phyloP scores from a whole-genome alignment of 2,329 filamentous ascomycete genomes.

The Talaromyces pinophilus region DNA sequence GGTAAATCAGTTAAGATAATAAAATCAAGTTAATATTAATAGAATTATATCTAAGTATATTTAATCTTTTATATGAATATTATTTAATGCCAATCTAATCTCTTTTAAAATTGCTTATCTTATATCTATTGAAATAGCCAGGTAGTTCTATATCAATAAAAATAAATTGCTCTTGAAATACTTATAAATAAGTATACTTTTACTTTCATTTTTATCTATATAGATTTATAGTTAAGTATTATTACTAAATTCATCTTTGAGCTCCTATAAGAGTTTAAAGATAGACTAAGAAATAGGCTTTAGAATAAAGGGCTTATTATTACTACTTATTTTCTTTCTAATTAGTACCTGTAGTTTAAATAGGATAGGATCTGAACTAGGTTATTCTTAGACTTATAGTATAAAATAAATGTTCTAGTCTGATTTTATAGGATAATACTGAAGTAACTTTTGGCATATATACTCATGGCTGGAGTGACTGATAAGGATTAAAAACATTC shows the following conservation, averaged over 20 bases:
- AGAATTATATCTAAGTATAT: background rate
- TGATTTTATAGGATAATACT: background rate
- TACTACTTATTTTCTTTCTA: background rate
- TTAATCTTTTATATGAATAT: background rate
- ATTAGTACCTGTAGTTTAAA: background rate
- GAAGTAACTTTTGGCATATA: background rate
- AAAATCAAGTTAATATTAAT: background rate
- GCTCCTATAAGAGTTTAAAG: background rate
- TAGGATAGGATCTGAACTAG: background rate
- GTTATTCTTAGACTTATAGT: background rate
- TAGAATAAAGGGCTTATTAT: background rate
- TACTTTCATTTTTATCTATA: background rate
- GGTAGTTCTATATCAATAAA: background rate
- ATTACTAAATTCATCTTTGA: background rate
- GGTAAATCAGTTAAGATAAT: background rate
- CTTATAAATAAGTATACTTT: background rate
- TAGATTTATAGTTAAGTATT: background rate
- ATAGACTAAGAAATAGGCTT: background rate
- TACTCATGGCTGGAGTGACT: background rate
- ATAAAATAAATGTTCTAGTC: background rate
- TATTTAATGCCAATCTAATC: background rate
- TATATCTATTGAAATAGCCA: background rate
- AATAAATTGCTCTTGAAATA: conserved; percentile 1
- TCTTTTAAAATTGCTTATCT: background rate
- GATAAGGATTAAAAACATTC: background rate